Evolutionary conservation across 257 asterid genomes (phyloP), one percentile per base, ranked within the genome.

Genomic region (Nicotiana obtusifolia): DNA sequence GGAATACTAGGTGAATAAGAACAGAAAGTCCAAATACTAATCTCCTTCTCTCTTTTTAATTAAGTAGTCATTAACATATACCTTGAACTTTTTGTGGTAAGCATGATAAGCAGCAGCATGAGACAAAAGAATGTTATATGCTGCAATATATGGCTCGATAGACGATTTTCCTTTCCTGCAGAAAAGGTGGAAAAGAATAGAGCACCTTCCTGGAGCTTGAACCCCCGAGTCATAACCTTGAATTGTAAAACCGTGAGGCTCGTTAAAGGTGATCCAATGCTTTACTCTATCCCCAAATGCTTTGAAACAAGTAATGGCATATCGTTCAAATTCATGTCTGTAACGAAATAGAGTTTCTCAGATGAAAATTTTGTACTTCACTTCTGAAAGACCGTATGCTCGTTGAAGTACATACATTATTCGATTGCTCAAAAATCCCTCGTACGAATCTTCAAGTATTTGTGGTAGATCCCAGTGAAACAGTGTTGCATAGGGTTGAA

Each of bases 381-480:
- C n/a, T 30, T 22, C 14, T 17, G 4, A 19, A 61, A n/a, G 26
- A 14, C 10, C 1, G 13, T 13, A 30, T 4, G 7, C 4, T 53
- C 10, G 8, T 66, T n/a, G 14, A 28, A 62, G 65, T 69, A 89
- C 96, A 37, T 84, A 94, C 98, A 91, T 85, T 59, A 91, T 88
- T 86, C 81, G 92, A 59, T 86, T 57, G 85, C 90, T 84, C 79
- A 94, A 84, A 17, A 93, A 80, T 67, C 98, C 97, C 54, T 87
- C 91, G 76, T 94, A 94, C 41, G 68, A 79, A 83, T 94, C 97
- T 86, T 94, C 88, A 71, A 94, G 95, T 49, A 65, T 64, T 83
- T 91, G 95, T 3, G 97, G 98, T 30, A 94, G 95, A 82, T 94
- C 98, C 98, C 98, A 94, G 77, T 94, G 98, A 86, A 91, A 94